These are phyloP conservation scores for Xylariaceae sp. DNA, from an alignment of 2,329 filamentous ascomycete species.

Conservation along the genomic window DNA sequence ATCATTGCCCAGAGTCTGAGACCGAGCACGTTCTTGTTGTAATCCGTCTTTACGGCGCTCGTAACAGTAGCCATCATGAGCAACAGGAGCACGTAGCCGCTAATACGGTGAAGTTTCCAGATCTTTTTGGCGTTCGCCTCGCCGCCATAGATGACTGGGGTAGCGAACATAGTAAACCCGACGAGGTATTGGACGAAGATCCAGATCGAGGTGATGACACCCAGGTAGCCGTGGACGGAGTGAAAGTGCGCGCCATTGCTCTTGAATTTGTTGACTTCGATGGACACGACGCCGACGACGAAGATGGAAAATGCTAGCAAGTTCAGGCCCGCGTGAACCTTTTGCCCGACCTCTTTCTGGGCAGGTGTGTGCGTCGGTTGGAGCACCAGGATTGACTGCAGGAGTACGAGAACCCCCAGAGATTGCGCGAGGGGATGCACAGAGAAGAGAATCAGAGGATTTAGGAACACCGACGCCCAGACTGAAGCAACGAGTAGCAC, in stretches of 20 bases:
- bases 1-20: constrained; percentile 73
- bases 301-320: constrained; percentile 57
- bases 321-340: constrained; percentile 65
- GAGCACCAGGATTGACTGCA: constrained; percentile 75
- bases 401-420: constrained; percentile 65
- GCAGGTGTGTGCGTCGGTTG: constrained; percentile 76
- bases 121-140: constrained; percentile 72
- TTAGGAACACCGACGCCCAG: constrained; percentile 70
- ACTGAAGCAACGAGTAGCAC: constrained; percentile 69
- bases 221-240: constrained; percentile 75
- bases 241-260: constrained; percentile 67
- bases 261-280: constrained; percentile 77
- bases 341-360: constrained; percentile 62
- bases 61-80: constrained; percentile 68
- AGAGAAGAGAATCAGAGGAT: constrained; percentile 72
- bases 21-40: constrained; percentile 60
- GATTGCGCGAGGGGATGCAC: constrained; percentile 72
- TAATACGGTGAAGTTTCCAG: constrained; percentile 83
- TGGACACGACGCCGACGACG: constrained; percentile 60
- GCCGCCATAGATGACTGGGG: constrained; percentile 69
- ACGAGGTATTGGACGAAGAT: constrained; percentile 69
- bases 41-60: constrained; percentile 71
- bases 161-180: constrained; percentile 77
- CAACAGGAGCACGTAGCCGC: constrained; percentile 67
- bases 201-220: constrained; percentile 66